Percentiles rank a stretch among this genome's conserved stretches.
Evolutionary conservation across 2,329 filamentous ascomycete genomes (phyloP).

Genomic region (Beauveria varroae): DNA sequence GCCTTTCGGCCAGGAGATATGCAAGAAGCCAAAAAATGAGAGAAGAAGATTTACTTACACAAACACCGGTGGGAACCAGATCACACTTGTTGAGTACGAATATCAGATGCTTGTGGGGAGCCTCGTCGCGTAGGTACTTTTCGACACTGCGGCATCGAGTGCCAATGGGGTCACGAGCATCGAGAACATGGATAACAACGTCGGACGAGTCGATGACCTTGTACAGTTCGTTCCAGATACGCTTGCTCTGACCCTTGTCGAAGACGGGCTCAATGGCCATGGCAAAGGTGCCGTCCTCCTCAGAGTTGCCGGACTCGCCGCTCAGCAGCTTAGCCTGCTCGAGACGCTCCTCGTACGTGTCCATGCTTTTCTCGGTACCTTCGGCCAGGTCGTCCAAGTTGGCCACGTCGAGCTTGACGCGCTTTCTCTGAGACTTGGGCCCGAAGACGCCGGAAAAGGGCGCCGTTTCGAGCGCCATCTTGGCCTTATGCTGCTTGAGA

Average conservation of each 20-base stretch:
- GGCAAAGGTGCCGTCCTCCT: constrained; percentile 40
- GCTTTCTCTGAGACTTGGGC: constrained; percentile 85
- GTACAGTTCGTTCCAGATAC: constrained; percentile 95
- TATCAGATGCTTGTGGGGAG: constrained; percentile 84
- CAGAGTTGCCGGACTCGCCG: constrained; percentile 55
- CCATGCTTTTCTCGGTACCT: constrained; percentile 71
- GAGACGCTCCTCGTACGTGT: constrained; percentile 70
- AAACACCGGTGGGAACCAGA: constrained; percentile 82
- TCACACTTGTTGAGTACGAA: constrained; percentile 50
- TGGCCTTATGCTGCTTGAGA: constrained; percentile 84
- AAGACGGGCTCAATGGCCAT: constrained; percentile 81
- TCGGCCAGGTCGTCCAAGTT: constrained; percentile 76
- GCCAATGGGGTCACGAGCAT: constrained; percentile 82
- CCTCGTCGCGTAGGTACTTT: constrained; percentile 88
- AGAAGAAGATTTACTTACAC: constrained; percentile 61
- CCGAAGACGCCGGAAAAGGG: constrained; percentile 89
- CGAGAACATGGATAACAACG: constrained; percentile 89
- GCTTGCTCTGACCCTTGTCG: constrained; percentile 87
- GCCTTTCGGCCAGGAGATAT: constrained; percentile 21
- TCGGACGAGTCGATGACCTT: constrained; percentile 95
- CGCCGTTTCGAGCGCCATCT: constrained; percentile 82
- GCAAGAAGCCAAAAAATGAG: constrained; percentile 12
- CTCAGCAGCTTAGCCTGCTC: constrained; percentile 72
- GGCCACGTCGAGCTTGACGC: constrained; percentile 80
- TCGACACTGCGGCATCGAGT: constrained; percentile 73